These are phyloP conservation scores for Cajanus cajan DNA, from an alignment of 306 rosid species.

Conservation along the genomic window DNA sequence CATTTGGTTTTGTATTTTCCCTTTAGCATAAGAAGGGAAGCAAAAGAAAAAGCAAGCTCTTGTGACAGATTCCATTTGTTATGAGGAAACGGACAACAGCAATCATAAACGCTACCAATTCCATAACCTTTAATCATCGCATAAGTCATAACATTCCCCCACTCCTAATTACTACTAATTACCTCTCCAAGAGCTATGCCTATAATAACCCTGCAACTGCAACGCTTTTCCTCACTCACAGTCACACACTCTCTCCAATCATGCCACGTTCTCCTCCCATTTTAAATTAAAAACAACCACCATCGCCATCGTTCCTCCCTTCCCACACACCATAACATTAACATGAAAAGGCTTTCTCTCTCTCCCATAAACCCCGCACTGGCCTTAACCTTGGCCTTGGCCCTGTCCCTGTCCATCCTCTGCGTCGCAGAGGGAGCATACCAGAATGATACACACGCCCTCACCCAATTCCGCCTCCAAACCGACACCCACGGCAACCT, in stretches of 20 bases:
- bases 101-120: conserved; percentile 52
- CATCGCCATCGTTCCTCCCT: conserved; percentile 16
- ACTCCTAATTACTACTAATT: background rate
- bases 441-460: conserved; percentile 64
- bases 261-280: conserved; percentile 18
- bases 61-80: conserved; percentile 36
- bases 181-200: background rate
- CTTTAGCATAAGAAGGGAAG: conserved; percentile 33
- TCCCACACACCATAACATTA: conserved; percentile 44
- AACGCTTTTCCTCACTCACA: conserved; percentile 24
- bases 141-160: conserved; percentile 15
- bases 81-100: conserved; percentile 43
- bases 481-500: conserved; percentile 84
- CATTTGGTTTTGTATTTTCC: background rate
- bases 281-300: conserved; percentile 17
- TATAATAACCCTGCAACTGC: conserved; percentile 12
- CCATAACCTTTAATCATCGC: conserved; percentile 60
- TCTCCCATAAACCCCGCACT: conserved; percentile 1
- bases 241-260: conserved; percentile 34
- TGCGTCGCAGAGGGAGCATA: conserved; percentile 12
- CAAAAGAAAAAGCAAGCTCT: conserved; percentile 44
- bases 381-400: background rate
- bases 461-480: conserved; percentile 60
- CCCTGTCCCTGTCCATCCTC: conserved; percentile 12
- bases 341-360: conserved; percentile 36